Evolutionary conservation across 805 yeast species (phyloP), one percentile per base, ranked within the genome.

Genomic region (Lachancea nothofagi): DNA sequence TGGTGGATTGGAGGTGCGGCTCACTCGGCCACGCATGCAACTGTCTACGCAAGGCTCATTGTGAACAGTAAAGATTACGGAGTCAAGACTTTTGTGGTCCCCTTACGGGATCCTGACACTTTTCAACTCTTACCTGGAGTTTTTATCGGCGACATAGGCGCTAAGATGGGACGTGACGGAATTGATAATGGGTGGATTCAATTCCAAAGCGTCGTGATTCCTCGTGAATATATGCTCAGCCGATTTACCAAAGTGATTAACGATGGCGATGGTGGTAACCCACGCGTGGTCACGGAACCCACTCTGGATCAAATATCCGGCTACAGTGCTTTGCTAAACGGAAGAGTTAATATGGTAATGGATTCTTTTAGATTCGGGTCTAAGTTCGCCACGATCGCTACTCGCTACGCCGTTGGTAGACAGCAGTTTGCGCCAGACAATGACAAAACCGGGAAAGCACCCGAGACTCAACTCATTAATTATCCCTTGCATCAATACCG

Each of bases 1-100:
- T 89, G 97, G 96, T 89, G 97, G 97, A 89, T 89, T 54, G 97
- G 97, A 34, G 97, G 97, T 53, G 96, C 96, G 29, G 96, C 96
- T 8, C 94, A 86, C 62, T 80, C 95, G 15, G 86, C 96, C 5
- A 86, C 89, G 21, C 96, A 89, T 65, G 70, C 86, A 18, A 77
- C 80, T n/a, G 83, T 78, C 19, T 89, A 80, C 61, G 96, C 96
- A 4, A 72, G 97, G 45, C 70, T 89, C 46, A 75, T 84, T 38
- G 87, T 86, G 22, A 69, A 80, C 33, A 90, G 84, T 24, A 76
- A 83, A 61, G 97, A 89, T 62, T 79, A 87, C 60, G 97, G 97
- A 33, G 95, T 89, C 41, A 86, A 85, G 65, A 83, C 89, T 8
- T 89, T 89, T 66, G 83, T 89, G 22, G 96, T 89, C 13, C 97